These are phyloP conservation scores for Coemansia sp. DNA, from an alignment of 192 early-diverging fungal species.

Conservation along the genomic window DNA sequence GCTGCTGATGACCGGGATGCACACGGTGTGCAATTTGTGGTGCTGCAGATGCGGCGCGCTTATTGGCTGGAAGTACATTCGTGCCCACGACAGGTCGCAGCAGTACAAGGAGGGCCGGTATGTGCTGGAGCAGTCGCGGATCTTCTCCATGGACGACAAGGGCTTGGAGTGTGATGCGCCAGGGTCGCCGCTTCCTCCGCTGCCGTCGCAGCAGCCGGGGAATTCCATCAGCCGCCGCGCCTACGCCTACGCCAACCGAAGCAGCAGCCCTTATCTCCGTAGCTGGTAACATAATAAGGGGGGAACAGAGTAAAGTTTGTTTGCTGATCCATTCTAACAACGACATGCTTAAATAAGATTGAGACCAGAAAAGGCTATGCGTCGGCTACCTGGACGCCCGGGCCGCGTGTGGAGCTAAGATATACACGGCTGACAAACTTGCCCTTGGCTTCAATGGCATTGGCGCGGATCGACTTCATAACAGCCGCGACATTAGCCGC, in stretches of 20 bases:
- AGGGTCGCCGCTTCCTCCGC: slow-evolving; percentile 4
- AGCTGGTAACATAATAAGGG: not conserved
- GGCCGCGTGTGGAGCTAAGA: slow-evolving; percentile 71
- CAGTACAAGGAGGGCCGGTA: slow-evolving; percentile 53
- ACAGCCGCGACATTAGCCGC: slow-evolving; percentile 61
- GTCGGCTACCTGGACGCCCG: slow-evolving; percentile 64
- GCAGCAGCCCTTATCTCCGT: slow-evolving; percentile 4
- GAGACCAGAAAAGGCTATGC: slow-evolving; percentile 21
- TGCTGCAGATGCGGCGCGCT: slow-evolving; percentile 35
- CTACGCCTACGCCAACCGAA: slow-evolving; percentile 12
- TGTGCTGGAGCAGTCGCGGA: slow-evolving; percentile 45
- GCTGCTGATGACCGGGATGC: slow-evolving; percentile 53
- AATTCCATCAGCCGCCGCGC: not conserved
- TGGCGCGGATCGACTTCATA: slow-evolving; percentile 62
- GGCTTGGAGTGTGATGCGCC: not conserved
- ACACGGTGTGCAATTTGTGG: slow-evolving; percentile 47
- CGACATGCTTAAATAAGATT: too few relatives aligned
- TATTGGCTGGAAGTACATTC: slow-evolving; percentile 51
- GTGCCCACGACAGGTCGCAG: slow-evolving; percentile 38
- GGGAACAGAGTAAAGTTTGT: not conserved
- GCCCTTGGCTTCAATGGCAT: slow-evolving; percentile 50
- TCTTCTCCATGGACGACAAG: slow-evolving; percentile 13
- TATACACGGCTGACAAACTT: slow-evolving; percentile 65
- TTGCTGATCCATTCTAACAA: too few relatives aligned
- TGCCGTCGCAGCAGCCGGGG: slow-evolving; percentile 11